A percentile compares a stretch with the other conserved stretches of the same genome.
phyloP scores from a whole-genome alignment of 1,139 yeast species.

The Nematodospora anomalae region DNA sequence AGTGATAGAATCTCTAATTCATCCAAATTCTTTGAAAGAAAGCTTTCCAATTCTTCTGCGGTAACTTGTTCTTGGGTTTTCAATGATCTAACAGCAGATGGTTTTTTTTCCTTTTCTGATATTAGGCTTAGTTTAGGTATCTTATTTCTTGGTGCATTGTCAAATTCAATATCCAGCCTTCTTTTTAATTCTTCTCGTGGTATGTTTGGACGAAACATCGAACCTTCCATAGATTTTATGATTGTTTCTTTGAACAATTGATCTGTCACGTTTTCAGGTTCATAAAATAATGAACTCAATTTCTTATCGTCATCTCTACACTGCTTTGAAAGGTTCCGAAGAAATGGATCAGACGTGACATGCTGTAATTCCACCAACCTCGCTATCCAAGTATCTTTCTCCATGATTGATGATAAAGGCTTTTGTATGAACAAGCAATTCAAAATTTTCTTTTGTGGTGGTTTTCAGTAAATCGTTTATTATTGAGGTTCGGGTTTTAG shows the following conservation, averaged over 20 bases:
- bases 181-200: constrained; percentile 12
- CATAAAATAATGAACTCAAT: constrained; percentile 8
- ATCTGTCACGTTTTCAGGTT: constrained; percentile 10
- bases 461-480: too few species aligned
- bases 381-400: constrained; percentile 12
- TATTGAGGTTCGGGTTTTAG: too few species aligned
- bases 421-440: too few species aligned
- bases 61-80: constrained; percentile 22
- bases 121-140: constrained; percentile 6
- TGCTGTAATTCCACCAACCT: constrained; percentile 16
- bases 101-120: constrained; percentile 6
- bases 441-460: too few species aligned
- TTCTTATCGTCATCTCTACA: constrained; percentile 7
- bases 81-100: constrained; percentile 19
- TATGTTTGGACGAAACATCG: constrained; percentile 14
- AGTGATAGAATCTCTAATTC: constrained; percentile 41
- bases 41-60: constrained; percentile 24
- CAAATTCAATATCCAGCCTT: constrained; percentile 10
- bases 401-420: background rate
- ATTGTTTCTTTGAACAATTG: constrained; percentile 14
- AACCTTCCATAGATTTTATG: constrained; percentile 14
- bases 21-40: constrained; percentile 27
- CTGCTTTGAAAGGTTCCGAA: constrained; percentile 11
- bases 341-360: constrained; percentile 16
- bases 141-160: constrained; percentile 3